Evolutionary conservation across 1,284 basidiomycete species (phyloP), one percentile per base, ranked within the genome.

Genomic region (Cutaneotrichosporon daszewskae): DNA sequence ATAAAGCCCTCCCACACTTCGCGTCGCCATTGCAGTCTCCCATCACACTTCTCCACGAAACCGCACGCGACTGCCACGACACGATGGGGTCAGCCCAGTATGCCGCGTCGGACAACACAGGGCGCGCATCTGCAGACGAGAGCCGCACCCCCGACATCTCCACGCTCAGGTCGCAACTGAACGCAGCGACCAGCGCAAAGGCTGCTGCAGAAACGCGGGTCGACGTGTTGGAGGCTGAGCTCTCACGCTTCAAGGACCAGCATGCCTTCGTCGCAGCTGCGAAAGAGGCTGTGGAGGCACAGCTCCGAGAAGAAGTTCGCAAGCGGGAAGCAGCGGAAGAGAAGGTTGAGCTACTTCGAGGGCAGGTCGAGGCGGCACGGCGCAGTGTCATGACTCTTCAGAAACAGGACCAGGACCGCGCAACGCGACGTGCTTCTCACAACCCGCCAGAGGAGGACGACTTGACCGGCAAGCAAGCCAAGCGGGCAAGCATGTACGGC

Each of bases 321-420:
- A 81, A 82, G 69, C 76, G 78, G 39, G 79, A 78, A 53, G 83
- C 85, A 33, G 86, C 90, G 35, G 85, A 87, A 57, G 52, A 54
- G 14, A 82, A 83, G 37, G 87, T 94, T 28, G 73, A 78, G 10
- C 74, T 87, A 65, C 74, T 95, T 31, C 77, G 90, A 24, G 77
- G 80, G 16, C 91, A 89, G 64, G 85, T 94, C n/a, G 89, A 94
- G 59, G 85, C 90, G 66, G 88, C 86, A 69, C 77, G 90, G 55
- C 82, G 87, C 43, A 87, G 85, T 12, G 76, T 95, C 29, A 91
- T 92, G 86, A 77, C 84, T n/a, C 75, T 95, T 16, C 89, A 94
- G 66, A 68, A 68, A 39, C 82, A 82, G 25, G 71, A 70, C 36
- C 53, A 75, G 84, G 31, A 78, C 79, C 60, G 51, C 26, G 43